Evolutionary conservation across 192 early-diverging fungal genomes (phyloP).

Genomic region (Coemansia sp.): DNA sequence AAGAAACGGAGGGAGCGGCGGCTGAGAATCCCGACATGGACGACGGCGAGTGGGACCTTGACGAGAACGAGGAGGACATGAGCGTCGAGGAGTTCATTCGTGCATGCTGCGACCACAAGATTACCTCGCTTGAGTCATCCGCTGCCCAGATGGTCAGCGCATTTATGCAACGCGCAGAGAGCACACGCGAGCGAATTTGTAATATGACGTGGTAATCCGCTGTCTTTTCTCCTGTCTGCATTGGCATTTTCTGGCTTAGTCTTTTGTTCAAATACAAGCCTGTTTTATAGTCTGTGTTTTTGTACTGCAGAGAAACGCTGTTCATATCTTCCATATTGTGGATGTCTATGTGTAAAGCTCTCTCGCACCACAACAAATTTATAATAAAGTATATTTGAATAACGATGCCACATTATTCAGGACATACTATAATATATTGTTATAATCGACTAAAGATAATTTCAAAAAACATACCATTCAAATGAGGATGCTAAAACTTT

Average conservation of each 20-base stretch:
- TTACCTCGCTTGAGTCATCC: conserved; percentile 35
- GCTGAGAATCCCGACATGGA: background rate
- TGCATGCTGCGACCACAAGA: conserved; percentile 43
- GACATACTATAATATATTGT: too few relatives aligned
- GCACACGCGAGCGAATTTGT: conserved; percentile 42
- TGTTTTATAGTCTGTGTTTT: background rate
- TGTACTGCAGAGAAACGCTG: background rate
- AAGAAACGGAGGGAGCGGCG: background rate
- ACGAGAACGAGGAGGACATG: conserved; percentile 44
- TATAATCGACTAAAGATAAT: too few relatives aligned
- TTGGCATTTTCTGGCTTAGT: background rate
- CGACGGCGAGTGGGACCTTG: conserved; percentile 36
- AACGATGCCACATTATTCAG: too few relatives aligned
- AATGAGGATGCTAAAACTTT: too few relatives aligned
- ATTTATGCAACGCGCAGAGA: conserved; percentile 46
- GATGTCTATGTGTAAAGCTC: too few relatives aligned
- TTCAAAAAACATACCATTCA: too few relatives aligned
- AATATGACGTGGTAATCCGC: conserved; percentile 25
- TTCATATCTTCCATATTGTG: too few relatives aligned
- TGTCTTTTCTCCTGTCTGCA: background rate
- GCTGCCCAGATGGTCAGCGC: conserved; percentile 44
- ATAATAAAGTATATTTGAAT: too few relatives aligned
- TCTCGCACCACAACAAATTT: too few relatives aligned
- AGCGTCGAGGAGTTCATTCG: conserved; percentile 58
- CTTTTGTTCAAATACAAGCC: background rate